Evolutionary conservation across 2,329 filamentous ascomycete species (phyloP), one percentile per base, ranked within the genome.

Genomic region (Emydomyces testavorans): DNA sequence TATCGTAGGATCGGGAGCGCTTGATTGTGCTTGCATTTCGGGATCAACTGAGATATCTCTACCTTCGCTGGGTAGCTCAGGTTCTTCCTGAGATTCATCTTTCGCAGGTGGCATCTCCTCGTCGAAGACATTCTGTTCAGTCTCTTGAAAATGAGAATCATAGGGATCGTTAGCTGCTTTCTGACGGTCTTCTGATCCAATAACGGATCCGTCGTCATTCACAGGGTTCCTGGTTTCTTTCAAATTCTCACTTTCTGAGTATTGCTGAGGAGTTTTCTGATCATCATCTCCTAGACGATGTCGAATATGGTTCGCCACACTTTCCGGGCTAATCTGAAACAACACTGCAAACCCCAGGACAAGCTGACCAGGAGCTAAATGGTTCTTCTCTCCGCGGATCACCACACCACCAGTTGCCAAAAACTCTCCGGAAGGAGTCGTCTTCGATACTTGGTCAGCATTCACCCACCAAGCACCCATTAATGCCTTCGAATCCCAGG

Each of bases 381-480:
- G 92, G 59, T 94, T 94, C 70, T 95, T 96, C 67, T 85, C 83
- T 2, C 89, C 90, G 31, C 78, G 77, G 40, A 95, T 74, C 65
- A 82, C 78, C 62, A 98, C 95, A 53, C 78, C 78, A 15, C 90
- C 92, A 0, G 77, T 73, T 0, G 80, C 77, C 5, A 98, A 67
- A 57, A 85, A 90, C 55, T 93, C 89, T 20, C 90, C 90, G 0
- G 77, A 79, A 0, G 80, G 74, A 0, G 83, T 82, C 28, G 80
- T 85, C 67, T 96, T 96, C 7, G 85, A 87, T 0, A 98, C 86
- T 63, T 96, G 89, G 46, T 90, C 82, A 1, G 85, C 83, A 52
- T 82, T 80, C 0, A 93, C 90, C 92, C 92, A 98, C 83, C 86
- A 98, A 6, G 90, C 89, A 15, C 85, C 83, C 85, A 96, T 94